These are phyloP conservation scores for Fusarium robinianum DNA, from an alignment of 2,329 filamentous ascomycete species.

Conservation along the genomic window DNA sequence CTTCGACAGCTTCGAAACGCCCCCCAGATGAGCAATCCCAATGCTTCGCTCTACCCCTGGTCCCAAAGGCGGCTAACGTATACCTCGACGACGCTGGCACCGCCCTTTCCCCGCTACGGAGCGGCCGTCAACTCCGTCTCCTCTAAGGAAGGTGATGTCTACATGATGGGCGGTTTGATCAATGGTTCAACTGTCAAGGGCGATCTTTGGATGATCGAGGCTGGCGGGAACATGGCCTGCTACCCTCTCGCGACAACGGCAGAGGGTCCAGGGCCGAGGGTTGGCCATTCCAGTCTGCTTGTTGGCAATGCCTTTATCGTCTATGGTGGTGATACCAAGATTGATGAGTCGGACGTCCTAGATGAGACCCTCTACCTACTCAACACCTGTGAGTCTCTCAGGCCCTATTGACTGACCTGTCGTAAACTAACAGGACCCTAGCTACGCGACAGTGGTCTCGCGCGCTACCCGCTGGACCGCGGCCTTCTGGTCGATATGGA, in stretches of 20 bases:
- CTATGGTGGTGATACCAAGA: slow-evolving; percentile 97
- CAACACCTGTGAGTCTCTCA: slow-evolving; percentile 81
- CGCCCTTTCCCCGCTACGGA: slow-evolving; percentile 95
- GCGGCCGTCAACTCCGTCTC: slow-evolving; percentile 91
- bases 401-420: not conserved
- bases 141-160: slow-evolving; percentile 96
- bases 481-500: slow-evolving; percentile 90
- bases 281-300: slow-evolving; percentile 89
- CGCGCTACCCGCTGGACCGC: slow-evolving; percentile 81
- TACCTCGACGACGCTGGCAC: slow-evolving; percentile 75
- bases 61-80: slow-evolving; percentile 88
- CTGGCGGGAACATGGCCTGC: slow-evolving; percentile 83
- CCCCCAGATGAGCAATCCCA: slow-evolving; percentile 57
- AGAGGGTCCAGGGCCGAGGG: slow-evolving; percentile 91
- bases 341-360: slow-evolving; percentile 86
- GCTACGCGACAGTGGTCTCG: slow-evolving; percentile 98
- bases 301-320: slow-evolving; percentile 99
- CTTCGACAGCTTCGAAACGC: slow-evolving; percentile 58
- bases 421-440: slow-evolving; percentile 45
- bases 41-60: slow-evolving; percentile 91
- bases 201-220: slow-evolving; percentile 97
- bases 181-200: slow-evolving; percentile 95
- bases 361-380: slow-evolving; percentile 96
- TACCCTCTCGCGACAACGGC: slow-evolving; percentile 90
- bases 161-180: slow-evolving; percentile 95